phyloP scores from a whole-genome alignment of 2,329 filamentous ascomycete species.

The Venturia pyrina region DNA sequence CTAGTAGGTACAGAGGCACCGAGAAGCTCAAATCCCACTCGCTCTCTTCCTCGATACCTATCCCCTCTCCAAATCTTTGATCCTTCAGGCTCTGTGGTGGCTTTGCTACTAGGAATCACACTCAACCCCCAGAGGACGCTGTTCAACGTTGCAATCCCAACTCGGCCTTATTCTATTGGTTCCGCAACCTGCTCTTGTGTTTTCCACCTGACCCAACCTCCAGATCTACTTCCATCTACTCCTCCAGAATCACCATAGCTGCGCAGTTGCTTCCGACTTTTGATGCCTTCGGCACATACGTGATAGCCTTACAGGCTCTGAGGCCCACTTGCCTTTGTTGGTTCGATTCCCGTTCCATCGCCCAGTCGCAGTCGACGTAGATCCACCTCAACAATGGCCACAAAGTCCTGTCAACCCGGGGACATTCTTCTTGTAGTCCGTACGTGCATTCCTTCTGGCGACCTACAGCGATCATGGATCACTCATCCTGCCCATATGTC shows the following conservation, averaged over 20 bases:
- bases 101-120: no score
- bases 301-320: neutral
- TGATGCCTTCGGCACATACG: neutral
- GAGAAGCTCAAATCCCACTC: neutral
- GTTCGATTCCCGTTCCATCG: neutral
- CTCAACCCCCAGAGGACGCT: no score
- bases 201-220: neutral
- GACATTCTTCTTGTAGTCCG: slow-evolving; percentile 62
- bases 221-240: neutral
- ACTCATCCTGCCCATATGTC: neutral
- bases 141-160: neutral
- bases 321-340: neutral
- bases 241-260: neutral
- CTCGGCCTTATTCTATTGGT: no score
- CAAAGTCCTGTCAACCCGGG: slow-evolving; percentile 32
- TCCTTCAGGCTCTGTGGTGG: no score
- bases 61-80: no score
- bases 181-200: neutral
- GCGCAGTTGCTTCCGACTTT: neutral
- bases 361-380: neutral
- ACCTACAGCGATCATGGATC: slow-evolving; percentile 17
- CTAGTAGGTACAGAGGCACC: neutral
- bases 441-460: slow-evolving; percentile 33
- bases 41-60: neutral
- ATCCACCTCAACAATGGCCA: neutral